Conservation (phyloP, 345 rosid species). For the Bruguiera parviflora region DNA sequence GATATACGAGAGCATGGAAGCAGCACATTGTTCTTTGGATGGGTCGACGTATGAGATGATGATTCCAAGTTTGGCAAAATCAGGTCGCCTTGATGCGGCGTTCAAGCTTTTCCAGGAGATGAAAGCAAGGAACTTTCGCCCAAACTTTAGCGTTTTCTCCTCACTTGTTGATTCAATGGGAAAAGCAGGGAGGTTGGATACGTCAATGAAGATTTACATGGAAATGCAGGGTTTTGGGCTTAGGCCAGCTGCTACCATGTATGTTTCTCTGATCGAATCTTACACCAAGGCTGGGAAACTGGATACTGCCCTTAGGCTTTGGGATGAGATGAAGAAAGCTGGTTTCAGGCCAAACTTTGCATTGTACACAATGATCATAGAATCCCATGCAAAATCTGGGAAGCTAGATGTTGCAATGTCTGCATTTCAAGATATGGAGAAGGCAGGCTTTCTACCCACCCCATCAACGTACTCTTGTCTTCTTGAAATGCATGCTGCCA, state of each 20-base stretch:
- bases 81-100: slow-evolving; percentile 96
- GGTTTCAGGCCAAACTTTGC: slow-evolving; percentile 92
- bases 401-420: slow-evolving; percentile 92
- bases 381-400: slow-evolving; percentile 95
- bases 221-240: slow-evolving; percentile 79
- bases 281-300: slow-evolving; percentile 90
- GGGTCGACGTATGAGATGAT: slow-evolving; percentile 81
- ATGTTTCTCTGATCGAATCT: slow-evolving; percentile 81
- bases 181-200: slow-evolving; percentile 91
- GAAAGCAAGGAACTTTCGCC: slow-evolving; percentile 68
- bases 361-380: slow-evolving; percentile 73
- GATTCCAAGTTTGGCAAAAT: slow-evolving; percentile 88
- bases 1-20: slow-evolving; percentile 93
- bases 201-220: slow-evolving; percentile 84
- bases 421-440: slow-evolving; percentile 82
- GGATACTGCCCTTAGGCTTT: slow-evolving; percentile 75
- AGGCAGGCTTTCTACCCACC: slow-evolving; percentile 88
- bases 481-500: slow-evolving; percentile 89
- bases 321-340: slow-evolving; percentile 89
- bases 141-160: slow-evolving; percentile 60
- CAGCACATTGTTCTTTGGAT: slow-evolving; percentile 61
- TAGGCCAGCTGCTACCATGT: slow-evolving; percentile 79
- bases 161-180: slow-evolving; percentile 95
- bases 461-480: slow-evolving; percentile 91
- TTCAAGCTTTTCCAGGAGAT: slow-evolving; percentile 85